Evolutionary conservation across 441 rosid genomes (phyloP).

Genomic region (Pelargonium cotyledonis): DNA sequence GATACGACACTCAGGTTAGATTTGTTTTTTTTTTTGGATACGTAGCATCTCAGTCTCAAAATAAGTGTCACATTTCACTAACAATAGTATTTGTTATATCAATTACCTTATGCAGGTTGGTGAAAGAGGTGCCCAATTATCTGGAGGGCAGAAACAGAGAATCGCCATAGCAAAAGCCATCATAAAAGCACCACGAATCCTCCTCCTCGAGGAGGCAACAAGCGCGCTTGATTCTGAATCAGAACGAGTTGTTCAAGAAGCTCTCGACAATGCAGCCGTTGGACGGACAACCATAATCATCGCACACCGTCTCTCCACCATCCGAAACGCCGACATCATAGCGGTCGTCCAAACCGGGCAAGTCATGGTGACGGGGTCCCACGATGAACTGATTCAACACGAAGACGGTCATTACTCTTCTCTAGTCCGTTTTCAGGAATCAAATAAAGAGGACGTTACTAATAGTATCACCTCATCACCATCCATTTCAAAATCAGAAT

Average conservation of each 20-base stretch:
- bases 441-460: constrained; percentile 21
- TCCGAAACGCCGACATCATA: constrained; percentile 38
- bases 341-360: constrained; percentile 48
- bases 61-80: no score
- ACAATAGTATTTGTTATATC: no score
- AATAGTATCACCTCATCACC: constrained; percentile 17
- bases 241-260: constrained; percentile 55
- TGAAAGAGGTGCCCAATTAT: constrained; percentile 57
- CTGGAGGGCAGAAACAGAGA: constrained; percentile 70
- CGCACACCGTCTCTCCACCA: constrained; percentile 58
- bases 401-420: constrained; percentile 41
- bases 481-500: neutral
- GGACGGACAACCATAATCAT: constrained; percentile 57
- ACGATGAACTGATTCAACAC: constrained; percentile 36
- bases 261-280: constrained; percentile 48
- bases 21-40: no score
- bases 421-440: constrained; percentile 46
- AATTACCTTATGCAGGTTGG: no score
- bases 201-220: constrained; percentile 63
- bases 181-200: constrained; percentile 50
- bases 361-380: constrained; percentile 56
- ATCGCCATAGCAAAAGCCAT: constrained; percentile 66
- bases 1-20: constrained; percentile 64
- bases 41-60: no score
- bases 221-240: constrained; percentile 61